These are phyloP conservation scores for Hippophae tibetana DNA, from an alignment of 306 rosid genomes.

Conservation along the genomic window DNA sequence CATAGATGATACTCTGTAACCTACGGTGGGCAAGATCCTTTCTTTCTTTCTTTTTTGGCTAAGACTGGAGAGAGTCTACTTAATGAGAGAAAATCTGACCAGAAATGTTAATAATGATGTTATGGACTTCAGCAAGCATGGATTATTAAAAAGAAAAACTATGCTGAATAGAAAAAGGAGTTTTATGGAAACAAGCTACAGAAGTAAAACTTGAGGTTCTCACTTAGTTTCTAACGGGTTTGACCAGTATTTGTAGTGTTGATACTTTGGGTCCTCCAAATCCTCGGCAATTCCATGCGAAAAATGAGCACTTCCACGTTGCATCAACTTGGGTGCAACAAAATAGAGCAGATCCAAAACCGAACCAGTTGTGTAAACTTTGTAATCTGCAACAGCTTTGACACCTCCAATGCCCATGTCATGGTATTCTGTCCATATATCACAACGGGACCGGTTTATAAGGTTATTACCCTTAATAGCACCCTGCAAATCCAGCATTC, in stretches of 20 bases:
- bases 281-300: constrained; percentile 72
- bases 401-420: constrained; percentile 42
- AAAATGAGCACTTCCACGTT: constrained; percentile 61
- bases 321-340: constrained; percentile 56
- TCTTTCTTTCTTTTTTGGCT: no score
- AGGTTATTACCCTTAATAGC: no score
- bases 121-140: no score
- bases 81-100: no score
- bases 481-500: no score
- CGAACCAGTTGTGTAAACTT: constrained; percentile 38
- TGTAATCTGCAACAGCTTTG: constrained; percentile 24
- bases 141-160: no score
- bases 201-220: constrained; percentile 15
- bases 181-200: background rate
- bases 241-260: constrained; percentile 73
- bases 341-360: constrained; percentile 40
- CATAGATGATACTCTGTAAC: no score
- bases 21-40: no score
- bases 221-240: constrained; percentile 80
- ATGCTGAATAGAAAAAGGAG: no score
- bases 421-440: constrained; percentile 40
- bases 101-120: no score
- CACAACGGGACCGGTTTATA: constrained; percentile 33
- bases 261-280: constrained; percentile 59
- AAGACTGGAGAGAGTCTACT: no score